Base-by-base conservation (phyloP, 192 early-diverging fungal genomes). In the Linnemannia zychae region DNA sequence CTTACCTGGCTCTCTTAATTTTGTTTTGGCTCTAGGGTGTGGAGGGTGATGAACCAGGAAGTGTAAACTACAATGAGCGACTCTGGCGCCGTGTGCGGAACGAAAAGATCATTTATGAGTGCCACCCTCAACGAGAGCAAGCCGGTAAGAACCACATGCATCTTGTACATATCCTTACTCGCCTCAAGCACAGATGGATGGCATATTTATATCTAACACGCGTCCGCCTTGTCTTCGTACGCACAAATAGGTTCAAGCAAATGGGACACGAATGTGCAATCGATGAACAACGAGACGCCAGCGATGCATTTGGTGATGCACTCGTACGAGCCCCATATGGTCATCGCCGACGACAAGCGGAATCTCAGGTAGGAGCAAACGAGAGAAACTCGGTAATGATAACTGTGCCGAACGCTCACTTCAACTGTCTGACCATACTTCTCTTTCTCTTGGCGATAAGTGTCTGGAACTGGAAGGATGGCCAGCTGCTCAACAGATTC, bases 251-350 rank as follows among this genome's bases (percentile, higher is more conserved):
- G 89, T 16, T 82, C 81, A 3, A 92, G 92, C 67, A 91, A 89
- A 76, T 92, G 91, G 90, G 91, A 92, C 67, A 88, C 91, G 24
- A 89, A 88, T 52, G 79, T 89, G 48, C 84, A 84, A 28, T 78
- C 88, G 1, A 88, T 91, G 70, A 88, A 91, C 82, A 90, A 90
- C 77, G 90, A 91, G 46, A 87, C 89, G 0, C 86, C 89, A 34
- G 89, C 90, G 9, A 91, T 83, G 49, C 80, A 88, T 69, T 74
- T 95, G 31, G 80, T 92, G 3, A 94, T 97, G 88, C 98, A 99
- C 82, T 92, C 93, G 65, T 96, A 94, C 80, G 97, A 98, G 84
- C 92, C 94, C 24, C 95, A 98, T 85, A 88, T 97, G 47, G 88
- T 97, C 3, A 93, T 93, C 49, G 94, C 96, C 13, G 94, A 96